phyloP scores from a whole-genome alignment of 305 asterid species.

The Stenogyne calaminthoides region DNA sequence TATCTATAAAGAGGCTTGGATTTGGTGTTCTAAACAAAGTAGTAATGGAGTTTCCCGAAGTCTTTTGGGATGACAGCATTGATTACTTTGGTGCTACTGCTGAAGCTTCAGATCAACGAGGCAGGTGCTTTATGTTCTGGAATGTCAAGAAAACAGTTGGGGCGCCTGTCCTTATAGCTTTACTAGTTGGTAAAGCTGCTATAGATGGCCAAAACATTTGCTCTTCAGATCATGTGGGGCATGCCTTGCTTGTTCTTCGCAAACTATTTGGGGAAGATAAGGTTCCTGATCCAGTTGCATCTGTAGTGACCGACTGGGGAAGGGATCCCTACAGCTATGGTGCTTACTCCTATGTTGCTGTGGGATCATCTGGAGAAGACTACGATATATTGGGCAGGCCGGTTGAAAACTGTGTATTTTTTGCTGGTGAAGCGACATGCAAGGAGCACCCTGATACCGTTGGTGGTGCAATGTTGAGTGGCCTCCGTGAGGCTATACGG shows the following conservation, averaged over 20 bases:
- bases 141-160: slow-evolving; percentile 97
- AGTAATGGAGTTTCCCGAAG: slow-evolving; percentile 89
- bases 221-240: slow-evolving; percentile 76
- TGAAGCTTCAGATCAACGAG: slow-evolving; percentile 80
- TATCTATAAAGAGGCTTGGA: slow-evolving; percentile 82
- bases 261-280: slow-evolving; percentile 87
- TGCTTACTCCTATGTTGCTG: slow-evolving; percentile 98
- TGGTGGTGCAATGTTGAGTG: slow-evolving; percentile 99
- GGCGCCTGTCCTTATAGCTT: slow-evolving; percentile 97
- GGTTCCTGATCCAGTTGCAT: slow-evolving; percentile 92
- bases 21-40: slow-evolving; percentile 98
- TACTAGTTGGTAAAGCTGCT: slow-evolving; percentile 98
- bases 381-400: slow-evolving; percentile 94
- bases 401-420: slow-evolving; percentile 86
- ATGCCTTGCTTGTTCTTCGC: slow-evolving; percentile 85
- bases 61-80: slow-evolving; percentile 92
- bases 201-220: slow-evolving; percentile 68
- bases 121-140: slow-evolving; percentile 99
- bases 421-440: slow-evolving; percentile 99
- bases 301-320: slow-evolving; percentile 99
- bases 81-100: slow-evolving; percentile 99
- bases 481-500: slow-evolving; percentile 97
- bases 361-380: slow-evolving; percentile 99
- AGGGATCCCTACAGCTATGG: slow-evolving; percentile 94
- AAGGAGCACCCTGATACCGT: slow-evolving; percentile 99